Base-by-base conservation (phyloP, 2,329 filamentous ascomycete species). In the Colletotrichum theobromicola region DNA sequence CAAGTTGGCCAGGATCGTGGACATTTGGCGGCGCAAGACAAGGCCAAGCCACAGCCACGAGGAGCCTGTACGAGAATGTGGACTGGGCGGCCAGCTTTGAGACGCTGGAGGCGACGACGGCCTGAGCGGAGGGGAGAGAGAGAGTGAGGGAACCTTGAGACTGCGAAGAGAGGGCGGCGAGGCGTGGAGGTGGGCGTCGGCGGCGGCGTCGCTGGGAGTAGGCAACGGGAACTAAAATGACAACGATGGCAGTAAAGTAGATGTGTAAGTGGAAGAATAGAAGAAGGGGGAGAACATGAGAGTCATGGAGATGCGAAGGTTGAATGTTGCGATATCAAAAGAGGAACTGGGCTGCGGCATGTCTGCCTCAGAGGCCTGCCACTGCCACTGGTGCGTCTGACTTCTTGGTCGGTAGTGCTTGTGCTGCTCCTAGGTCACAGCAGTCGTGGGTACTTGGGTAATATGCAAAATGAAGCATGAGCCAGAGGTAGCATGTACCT, bases 21-120 rank as follows among this genome's bases (percentile, higher is more conserved):
- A 74, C 73, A 75, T 75, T 74, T 75, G 73, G 73, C 70, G 70
- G 72, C 69, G 64, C 72, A 65, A 74, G 70, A 75, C 65, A 74
- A 61, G 65, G 35, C 58, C 72, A 75, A 75, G 72, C 72, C 72
- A 75, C 72, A 72, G 55, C 72, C 62, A 72, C 72, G 57, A 70
- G 68, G 63, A 57, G 62, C 30, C 53, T 63, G 37, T 72, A 72
- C 72, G 63, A 66, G 46, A 72, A 30, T 34, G 72, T 67, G 42
- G 72, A 72, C 68, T 62, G 68, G 34, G 68, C 34, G 63, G 68
- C 68, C 72, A 75, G 69, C 50, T 67, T 75, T 58, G 61, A 67
- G 62, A 67, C 32, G 62, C 55, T 58, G 68, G 53, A 58, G 62
- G 57, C 42, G 42, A 57, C 57, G 34, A 61, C 67, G 67, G 72